A percentile compares a stretch with the other conserved stretches of the same genome.
These are phyloP conservation scores for Laburnicola sp. DNA, from an alignment of 2,329 filamentous ascomycete genomes.

Conservation along the genomic window DNA sequence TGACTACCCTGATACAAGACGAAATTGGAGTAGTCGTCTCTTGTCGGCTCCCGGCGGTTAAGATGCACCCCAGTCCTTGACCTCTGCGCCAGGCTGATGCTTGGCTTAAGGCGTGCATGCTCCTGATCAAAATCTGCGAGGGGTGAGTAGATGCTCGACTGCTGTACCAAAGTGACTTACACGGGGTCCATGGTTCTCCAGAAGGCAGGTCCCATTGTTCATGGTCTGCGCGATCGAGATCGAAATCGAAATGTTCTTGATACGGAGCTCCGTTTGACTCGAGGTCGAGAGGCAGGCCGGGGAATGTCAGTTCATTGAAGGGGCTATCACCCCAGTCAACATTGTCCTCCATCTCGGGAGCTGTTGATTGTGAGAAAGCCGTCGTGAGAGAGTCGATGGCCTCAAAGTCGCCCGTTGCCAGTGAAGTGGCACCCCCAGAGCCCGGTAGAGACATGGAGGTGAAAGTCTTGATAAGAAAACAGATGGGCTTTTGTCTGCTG, in stretches of 20 bases:
- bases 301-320: not conserved
- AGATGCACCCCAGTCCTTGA: conserved; percentile 11
- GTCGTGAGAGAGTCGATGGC: not conserved
- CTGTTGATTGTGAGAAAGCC: conserved; percentile 11
- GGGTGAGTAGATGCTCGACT: not conserved
- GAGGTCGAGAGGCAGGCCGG: not conserved
- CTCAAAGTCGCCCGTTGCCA: not conserved
- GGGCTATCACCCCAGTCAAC: conserved; percentile 33
- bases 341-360: conserved; percentile 23
- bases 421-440: not conserved
- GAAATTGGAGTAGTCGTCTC: conserved; percentile 24
- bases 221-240: not conserved
- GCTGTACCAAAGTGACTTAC: conserved; percentile 7
- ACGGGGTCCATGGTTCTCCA: conserved; percentile 7
- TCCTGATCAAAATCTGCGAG: not conserved
- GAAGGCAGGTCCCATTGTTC: conserved; percentile 4
- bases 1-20: conserved; percentile 31
- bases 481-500: not conserved
- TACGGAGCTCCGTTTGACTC: not conserved
- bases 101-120: not conserved
- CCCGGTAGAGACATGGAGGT: not conserved
- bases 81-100: conserved; percentile 9
- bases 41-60: conserved; percentile 20
- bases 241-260: not conserved
- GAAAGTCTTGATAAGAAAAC: not conserved